These are phyloP conservation scores for Ceratocystis diversiconidia DNA, from an alignment of 2,329 filamentous ascomycete genomes.

Conservation along the genomic window DNA sequence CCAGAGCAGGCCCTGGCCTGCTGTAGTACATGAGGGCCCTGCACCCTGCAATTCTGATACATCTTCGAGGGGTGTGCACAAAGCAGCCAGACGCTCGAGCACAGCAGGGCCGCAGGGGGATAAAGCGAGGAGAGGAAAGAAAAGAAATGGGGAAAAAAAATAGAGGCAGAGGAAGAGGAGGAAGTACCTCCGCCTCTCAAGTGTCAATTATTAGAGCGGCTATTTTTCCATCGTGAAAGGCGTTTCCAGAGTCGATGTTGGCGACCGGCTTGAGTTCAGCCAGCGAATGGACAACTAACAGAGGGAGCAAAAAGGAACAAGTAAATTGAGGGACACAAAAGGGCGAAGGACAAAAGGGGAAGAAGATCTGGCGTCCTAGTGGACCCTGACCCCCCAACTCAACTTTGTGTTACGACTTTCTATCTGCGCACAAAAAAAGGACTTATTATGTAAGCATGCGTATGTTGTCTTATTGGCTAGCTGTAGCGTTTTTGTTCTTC, in stretches of 20 bases:
- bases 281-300: not conserved
- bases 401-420: not conserved
- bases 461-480: not conserved
- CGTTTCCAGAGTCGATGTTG: not conserved
- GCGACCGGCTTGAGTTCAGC: not conserved
- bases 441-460: not conserved
- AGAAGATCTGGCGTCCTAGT: not conserved
- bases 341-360: no score
- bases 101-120: not conserved
- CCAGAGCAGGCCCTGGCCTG: not conserved
- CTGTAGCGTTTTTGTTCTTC: not conserved
- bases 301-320: not conserved
- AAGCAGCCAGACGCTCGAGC: not conserved
- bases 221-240: not conserved
- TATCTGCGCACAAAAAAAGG: not conserved
- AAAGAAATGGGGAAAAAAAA: not conserved
- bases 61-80: not conserved
- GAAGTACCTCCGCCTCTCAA: not conserved
- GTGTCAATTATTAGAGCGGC: not conserved
- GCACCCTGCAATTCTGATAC: slow-evolving; percentile 4
- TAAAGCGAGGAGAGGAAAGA: not conserved
- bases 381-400: not conserved
- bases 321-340: not conserved
- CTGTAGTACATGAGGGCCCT: not conserved
- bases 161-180: not conserved